These are phyloP conservation scores for Phyllosticta citriasiana DNA, from an alignment of 2,329 filamentous ascomycete species.

Conservation along the genomic window DNA sequence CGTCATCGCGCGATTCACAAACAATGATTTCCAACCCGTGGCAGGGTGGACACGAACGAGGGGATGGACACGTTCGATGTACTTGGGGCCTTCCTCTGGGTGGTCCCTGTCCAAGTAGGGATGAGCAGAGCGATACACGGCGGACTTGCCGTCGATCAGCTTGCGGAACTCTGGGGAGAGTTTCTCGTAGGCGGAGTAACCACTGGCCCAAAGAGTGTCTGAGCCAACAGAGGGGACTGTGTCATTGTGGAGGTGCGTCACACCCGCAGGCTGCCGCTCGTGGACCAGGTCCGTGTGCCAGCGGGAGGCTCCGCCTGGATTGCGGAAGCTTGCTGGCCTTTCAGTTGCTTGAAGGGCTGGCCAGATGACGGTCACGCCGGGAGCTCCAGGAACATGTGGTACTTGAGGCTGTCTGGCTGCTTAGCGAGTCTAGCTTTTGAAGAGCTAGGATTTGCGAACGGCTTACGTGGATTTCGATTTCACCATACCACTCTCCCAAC, in stretches of 20 bases:
- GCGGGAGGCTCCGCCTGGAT: conserved; percentile 55
- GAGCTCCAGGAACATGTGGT: conserved; percentile 57
- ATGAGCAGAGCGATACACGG: conserved; percentile 57
- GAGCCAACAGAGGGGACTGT: conserved; percentile 55
- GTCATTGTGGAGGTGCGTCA: conserved; percentile 62
- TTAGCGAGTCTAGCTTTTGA: neutral
- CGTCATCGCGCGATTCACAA: conserved; percentile 62
- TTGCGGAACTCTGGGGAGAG: conserved; percentile 59
- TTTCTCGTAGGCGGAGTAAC: conserved; percentile 64
- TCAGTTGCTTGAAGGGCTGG: conserved; percentile 57
- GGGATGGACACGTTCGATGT: conserved; percentile 58
- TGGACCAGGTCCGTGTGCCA: conserved; percentile 67
- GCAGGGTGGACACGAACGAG: conserved; percentile 61
- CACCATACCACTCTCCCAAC: conserved; percentile 53
- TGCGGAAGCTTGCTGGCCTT: conserved; percentile 49
- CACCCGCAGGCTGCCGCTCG: conserved; percentile 57
- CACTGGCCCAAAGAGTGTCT: conserved; percentile 63
- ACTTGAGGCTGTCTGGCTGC: conserved; percentile 49
- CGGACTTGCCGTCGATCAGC: conserved; percentile 57
- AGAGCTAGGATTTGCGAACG: neutral
- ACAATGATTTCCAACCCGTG: conserved; percentile 65
- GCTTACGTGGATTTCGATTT: conserved; percentile 58
- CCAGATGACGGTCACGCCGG: conserved; percentile 51
- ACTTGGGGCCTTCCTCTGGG: conserved; percentile 51
- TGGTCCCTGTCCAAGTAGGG: conserved; percentile 56